Conservation (phyloP, 2,329 filamentous ascomycete species). For the Remersonia thermophila region DNA sequence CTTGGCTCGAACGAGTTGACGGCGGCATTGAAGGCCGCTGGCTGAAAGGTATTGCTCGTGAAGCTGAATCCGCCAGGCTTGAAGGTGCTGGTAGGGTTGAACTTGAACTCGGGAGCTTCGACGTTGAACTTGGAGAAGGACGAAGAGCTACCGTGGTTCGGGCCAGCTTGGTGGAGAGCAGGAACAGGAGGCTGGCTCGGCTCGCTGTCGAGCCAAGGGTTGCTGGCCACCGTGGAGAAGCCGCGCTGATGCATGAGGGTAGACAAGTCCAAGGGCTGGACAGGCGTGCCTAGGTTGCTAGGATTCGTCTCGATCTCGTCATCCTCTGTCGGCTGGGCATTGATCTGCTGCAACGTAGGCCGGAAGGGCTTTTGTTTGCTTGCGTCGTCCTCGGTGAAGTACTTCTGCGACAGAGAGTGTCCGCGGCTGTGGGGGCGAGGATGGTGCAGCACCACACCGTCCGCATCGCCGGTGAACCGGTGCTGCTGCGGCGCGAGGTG, state of each 20-base stretch:
- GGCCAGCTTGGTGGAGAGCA: constrained; percentile 27
- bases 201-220: constrained; percentile 48
- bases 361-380: constrained; percentile 27
- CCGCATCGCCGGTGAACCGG: constrained; percentile 40
- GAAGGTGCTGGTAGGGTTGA: constrained; percentile 44
- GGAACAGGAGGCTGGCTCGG: constrained; percentile 23
- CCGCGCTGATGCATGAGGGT: constrained; percentile 40
- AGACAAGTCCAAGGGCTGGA: constrained; percentile 35
- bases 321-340: constrained; percentile 35
- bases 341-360: constrained; percentile 28
- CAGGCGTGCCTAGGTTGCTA: constrained; percentile 56
- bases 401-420: constrained; percentile 57
- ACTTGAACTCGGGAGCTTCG: constrained; percentile 78
- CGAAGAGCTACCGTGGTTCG: constrained; percentile 54
- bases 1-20: constrained; percentile 10
- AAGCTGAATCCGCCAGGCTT: constrained; percentile 40
- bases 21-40: constrained; percentile 33
- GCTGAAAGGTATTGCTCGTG: constrained; percentile 28
- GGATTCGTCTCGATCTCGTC: constrained; percentile 64
- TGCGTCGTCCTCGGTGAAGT: constrained; percentile 46
- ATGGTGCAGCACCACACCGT: constrained; percentile 52
- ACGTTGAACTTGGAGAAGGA: constrained; percentile 77
- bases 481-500: constrained; percentile 30
- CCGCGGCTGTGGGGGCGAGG: constrained; percentile 62
- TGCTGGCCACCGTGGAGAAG: constrained; percentile 41